Evolutionary conservation across 768 basidiomycete species (phyloP).

Genomic region (Boletus eberwhitei): DNA sequence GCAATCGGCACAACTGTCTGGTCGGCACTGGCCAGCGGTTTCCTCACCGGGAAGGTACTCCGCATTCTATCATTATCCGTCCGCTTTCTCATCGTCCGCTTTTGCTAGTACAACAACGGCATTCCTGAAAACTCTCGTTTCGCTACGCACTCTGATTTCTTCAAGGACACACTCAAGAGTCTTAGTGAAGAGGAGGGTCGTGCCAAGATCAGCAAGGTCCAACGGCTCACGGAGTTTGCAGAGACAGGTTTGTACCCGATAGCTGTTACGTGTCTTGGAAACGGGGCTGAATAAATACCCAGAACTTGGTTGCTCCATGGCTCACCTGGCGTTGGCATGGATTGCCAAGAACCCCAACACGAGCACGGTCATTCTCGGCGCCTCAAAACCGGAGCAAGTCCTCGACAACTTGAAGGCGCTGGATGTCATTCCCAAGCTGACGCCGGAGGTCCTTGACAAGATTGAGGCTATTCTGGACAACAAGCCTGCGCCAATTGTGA

Average conservation of each 20-base stretch:
- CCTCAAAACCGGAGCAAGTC: constrained; percentile 47
- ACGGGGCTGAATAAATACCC: constrained; percentile 1
- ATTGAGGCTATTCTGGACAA: constrained; percentile 52
- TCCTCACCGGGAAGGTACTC: constrained; percentile 51
- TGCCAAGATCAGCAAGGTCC: constrained; percentile 47
- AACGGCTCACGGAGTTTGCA: constrained; percentile 44
- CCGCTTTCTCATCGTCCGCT: not conserved
- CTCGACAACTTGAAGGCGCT: constrained; percentile 50
- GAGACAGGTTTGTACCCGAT: constrained; percentile 26
- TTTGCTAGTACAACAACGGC: constrained; percentile 43
- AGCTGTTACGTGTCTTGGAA: not conserved
- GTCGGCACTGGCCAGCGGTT: constrained; percentile 52
- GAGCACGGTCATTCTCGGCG: constrained; percentile 46
- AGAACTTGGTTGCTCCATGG: constrained; percentile 45
- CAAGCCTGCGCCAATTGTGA: constrained; percentile 32
- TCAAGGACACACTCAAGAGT: constrained; percentile 42
- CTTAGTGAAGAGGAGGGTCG: constrained; percentile 42
- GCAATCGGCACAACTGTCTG: constrained; percentile 49
- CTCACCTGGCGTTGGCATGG: constrained; percentile 59
- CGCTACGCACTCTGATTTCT: constrained; percentile 44
- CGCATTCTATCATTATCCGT: not conserved
- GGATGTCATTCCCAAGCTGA: constrained; percentile 52
- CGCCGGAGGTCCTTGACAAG: constrained; percentile 45
- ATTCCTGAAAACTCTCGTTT: constrained; percentile 52
- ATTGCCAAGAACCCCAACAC: constrained; percentile 47